Conservation (phyloP, 495 filamentous ascomycete species). For the Penicillium parvum region DNA sequence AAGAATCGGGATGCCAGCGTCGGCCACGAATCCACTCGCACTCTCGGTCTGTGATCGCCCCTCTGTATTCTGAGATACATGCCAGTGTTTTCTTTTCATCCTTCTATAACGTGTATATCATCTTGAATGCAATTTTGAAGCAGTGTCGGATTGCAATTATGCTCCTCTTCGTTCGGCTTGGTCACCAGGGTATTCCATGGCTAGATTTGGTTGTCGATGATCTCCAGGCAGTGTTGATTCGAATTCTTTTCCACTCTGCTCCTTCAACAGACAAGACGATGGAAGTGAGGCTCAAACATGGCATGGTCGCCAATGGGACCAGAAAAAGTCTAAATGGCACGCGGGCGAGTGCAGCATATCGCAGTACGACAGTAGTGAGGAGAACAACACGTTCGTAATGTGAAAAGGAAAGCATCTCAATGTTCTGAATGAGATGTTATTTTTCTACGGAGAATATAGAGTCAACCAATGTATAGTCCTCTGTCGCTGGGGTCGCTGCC, state of each 20-base stretch:
- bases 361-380: background rate
- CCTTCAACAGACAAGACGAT: background rate
- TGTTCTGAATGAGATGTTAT: too few species aligned
- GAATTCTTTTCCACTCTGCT: background rate
- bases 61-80: slow-evolving; percentile 42
- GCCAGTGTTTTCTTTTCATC: slow-evolving; percentile 30
- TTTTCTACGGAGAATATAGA: background rate
- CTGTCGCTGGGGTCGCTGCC: background rate
- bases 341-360: background rate
- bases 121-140: slow-evolving; percentile 40
- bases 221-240: too few species aligned
- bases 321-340: background rate
- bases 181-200: too few species aligned
- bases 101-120: slow-evolving; percentile 48
- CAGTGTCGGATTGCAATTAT: slow-evolving; percentile 10
- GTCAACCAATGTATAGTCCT: background rate
- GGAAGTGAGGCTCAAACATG: background rate
- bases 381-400: too few species aligned
- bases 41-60: slow-evolving; percentile 25
- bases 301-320: background rate
- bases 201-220: too few species aligned
- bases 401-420: too few species aligned
- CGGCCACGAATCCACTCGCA: slow-evolving; percentile 19
- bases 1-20: slow-evolving; percentile 35
- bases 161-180: too few species aligned